Percentiles rank a stretch among this genome's conserved stretches.
Evolutionary conservation across 495 filamentous ascomycete species (phyloP).

Genomic region (Copromyces sp.): DNA sequence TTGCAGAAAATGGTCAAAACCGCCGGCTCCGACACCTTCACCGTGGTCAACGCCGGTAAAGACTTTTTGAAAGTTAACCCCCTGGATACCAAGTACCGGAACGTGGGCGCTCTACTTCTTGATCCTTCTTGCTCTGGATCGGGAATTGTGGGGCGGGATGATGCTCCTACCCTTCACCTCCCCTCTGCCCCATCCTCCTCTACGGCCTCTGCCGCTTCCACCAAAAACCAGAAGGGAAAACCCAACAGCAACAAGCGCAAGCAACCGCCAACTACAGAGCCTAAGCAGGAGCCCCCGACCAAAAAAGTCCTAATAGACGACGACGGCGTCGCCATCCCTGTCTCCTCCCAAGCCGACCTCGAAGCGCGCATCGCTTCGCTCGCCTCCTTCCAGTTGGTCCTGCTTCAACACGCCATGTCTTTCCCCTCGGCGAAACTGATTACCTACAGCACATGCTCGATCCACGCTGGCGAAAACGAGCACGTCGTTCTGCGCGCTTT

Average conservation of each 20-base stretch:
- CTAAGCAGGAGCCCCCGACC: conserved; percentile 10
- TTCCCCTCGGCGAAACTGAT: conserved; percentile 72
- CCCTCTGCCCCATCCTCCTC: conserved; percentile 33
- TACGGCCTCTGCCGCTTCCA: background rate
- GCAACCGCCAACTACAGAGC: background rate
- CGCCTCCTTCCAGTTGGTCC: conserved; percentile 63
- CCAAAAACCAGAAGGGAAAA: background rate
- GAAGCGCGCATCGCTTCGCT: conserved; percentile 56
- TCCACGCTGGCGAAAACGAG: conserved; percentile 82
- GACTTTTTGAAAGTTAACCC: conserved; percentile 77
- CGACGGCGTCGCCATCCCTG: conserved; percentile 33
- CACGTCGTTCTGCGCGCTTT: conserved; percentile 64
- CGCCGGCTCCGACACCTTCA: conserved; percentile 56
- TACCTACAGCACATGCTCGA: conserved; percentile 87
- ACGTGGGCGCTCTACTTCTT: conserved; percentile 65
- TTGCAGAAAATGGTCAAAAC: conserved; percentile 71
- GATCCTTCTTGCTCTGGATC: conserved; percentile 93
- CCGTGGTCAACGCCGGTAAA: conserved; percentile 54
- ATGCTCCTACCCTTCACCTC: conserved; percentile 50
- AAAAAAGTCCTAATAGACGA: conserved; percentile 35
- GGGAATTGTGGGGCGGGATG: conserved; percentile 83
- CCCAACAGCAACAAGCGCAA: conserved; percentile 38
- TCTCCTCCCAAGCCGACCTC: conserved; percentile 33
- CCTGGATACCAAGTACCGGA: conserved; percentile 30
- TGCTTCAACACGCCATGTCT: conserved; percentile 70